These are phyloP conservation scores for Adansonia digitata DNA, from an alignment of 345 rosid species.

Conservation along the genomic window DNA sequence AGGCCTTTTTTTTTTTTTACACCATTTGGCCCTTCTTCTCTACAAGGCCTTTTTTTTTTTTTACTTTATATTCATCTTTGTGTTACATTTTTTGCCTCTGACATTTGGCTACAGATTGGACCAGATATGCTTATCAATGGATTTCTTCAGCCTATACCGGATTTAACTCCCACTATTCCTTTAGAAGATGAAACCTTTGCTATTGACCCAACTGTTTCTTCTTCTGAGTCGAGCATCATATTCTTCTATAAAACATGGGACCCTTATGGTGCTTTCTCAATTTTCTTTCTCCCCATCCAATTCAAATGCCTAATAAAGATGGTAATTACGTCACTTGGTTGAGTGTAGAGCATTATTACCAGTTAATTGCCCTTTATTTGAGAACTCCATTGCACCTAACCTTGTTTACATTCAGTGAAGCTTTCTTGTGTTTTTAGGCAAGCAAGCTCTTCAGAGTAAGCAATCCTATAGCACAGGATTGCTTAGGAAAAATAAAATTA, in stretches of 20 bases:
- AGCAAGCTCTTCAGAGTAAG: slow-evolving; percentile 41
- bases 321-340: slow-evolving; percentile 66
- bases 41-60: too few relatives aligned
- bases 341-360: slow-evolving; percentile 82
- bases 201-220: slow-evolving; percentile 73
- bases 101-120: slow-evolving; percentile 86
- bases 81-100: slow-evolving; percentile 1
- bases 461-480: slow-evolving; percentile 49
- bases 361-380: slow-evolving; percentile 38
- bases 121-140: slow-evolving; percentile 93
- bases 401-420: background rate
- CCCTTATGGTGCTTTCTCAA: slow-evolving; percentile 87
- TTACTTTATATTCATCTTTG: background rate
- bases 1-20: too few relatives aligned
- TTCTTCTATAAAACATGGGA: slow-evolving; percentile 96
- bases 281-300: slow-evolving; percentile 84
- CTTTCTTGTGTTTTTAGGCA: slow-evolving; percentile 3
- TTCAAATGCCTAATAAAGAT: slow-evolving; percentile 53
- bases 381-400: background rate
- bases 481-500: slow-evolving; percentile 53
- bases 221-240: slow-evolving; percentile 65
- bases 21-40: too few relatives aligned
- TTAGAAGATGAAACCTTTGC: slow-evolving; percentile 75
- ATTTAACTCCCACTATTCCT: slow-evolving; percentile 68
- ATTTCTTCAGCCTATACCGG: slow-evolving; percentile 91